phyloP scores from a whole-genome alignment of 768 basidiomycete species.

The Macrocybe gigantea region DNA sequence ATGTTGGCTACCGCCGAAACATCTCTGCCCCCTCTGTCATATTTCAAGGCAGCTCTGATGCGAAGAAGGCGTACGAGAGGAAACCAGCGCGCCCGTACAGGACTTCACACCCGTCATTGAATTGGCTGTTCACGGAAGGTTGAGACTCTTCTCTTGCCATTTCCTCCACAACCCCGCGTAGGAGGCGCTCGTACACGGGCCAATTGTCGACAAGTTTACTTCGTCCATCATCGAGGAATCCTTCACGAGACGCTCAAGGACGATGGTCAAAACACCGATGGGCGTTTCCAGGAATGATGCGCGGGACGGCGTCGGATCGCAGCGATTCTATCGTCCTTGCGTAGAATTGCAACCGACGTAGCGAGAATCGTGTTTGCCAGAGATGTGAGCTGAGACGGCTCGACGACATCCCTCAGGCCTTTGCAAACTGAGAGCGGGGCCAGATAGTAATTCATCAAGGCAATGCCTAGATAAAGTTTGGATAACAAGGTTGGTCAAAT shows the following conservation, averaged over 20 bases:
- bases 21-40: too few relatives aligned
- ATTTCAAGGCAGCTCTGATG: conserved; percentile 24
- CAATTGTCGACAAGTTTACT: conserved; percentile 12
- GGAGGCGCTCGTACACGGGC: conserved; percentile 14
- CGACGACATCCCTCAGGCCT: too few relatives aligned
- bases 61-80: conserved; percentile 46
- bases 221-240: not conserved
- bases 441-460: too few relatives aligned
- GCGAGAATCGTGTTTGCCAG: too few relatives aligned
- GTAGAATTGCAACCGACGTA: too few relatives aligned
- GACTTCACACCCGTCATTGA: conserved; percentile 44
- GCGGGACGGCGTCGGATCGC: conserved; percentile 11
- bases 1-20: too few relatives aligned
- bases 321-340: too few relatives aligned
- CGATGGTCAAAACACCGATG: conserved; percentile 31
- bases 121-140: conserved; percentile 3
- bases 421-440: too few relatives aligned
- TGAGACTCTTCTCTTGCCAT: not conserved
- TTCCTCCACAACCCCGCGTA: conserved; percentile 16
- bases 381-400: too few relatives aligned
- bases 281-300: conserved; percentile 36
- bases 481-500: too few relatives aligned
- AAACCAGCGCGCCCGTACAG: conserved; percentile 56
- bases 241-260: conserved; percentile 23
- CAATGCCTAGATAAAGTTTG: too few relatives aligned